Evolutionary conservation across 2,329 filamentous ascomycete species (phyloP), one percentile per base, ranked within the genome.

Genomic region (Fusarium albosuccineum): DNA sequence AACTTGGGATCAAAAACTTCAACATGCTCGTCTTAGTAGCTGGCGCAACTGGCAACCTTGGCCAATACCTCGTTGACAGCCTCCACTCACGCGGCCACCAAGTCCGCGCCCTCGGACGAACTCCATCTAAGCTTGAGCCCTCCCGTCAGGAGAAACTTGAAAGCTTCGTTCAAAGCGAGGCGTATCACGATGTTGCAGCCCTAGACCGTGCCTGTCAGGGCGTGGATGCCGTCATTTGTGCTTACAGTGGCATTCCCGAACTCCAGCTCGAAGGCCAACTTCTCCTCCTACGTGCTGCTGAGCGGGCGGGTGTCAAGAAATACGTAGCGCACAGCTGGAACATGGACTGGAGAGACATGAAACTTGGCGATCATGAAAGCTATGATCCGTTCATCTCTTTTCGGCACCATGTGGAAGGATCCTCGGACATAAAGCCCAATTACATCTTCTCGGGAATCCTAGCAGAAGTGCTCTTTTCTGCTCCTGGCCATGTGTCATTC

Each of bases 11-110:
- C n/a, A 3, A 9, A 13, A 22, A 9, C 6, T 1, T 13, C 46
- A 49, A 37, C 10, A 79, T 80, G 77, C 71, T 80, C 29, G 70
- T 81, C 16, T 74, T 80, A 17, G 75, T 81, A 49, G 75, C 74
- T 10, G 78, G 78, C 30, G 73, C 77, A 14, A 78, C 77, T 2
- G 78, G 79, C 53, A 75, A 74, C 14, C 51, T 79, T 7, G 79
- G 79, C 62, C 72, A 73, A 37, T 71, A 70, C 33, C 57, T 78
- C 26, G 70, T 73, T 27, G 44, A 41, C 2, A 67, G 61, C 13
- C 71, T 73, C 14, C 54, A 76, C 7, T 50, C 66, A 2, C 70
- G 69, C 16, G 77, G 76, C 13, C 75, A 79, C 34, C 66, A 69
- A 30, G 74, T 80, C n/a, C 75, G 79, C 6, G 79, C 72, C 6